Evolutionary conservation across 164 flowering plant species (phyloP), one percentile per base, ranked within the genome.

Genomic region (Houttuynia cordata): DNA sequence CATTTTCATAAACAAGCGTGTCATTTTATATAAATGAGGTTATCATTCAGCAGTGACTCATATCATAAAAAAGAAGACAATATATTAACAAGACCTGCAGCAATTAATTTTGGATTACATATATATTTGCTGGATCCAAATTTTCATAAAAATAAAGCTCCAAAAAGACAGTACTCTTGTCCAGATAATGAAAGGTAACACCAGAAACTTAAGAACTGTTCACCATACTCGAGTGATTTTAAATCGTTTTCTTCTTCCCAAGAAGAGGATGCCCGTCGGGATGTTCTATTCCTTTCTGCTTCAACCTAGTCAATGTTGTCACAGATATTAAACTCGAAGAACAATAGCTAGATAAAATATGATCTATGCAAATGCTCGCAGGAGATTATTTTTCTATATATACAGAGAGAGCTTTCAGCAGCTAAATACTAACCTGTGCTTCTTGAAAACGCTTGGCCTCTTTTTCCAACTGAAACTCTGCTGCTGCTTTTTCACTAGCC

Each of bases 401-500:
- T 0, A 12, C 13, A 45, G 14, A 45, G 49, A 45, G 49, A 45
- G 17, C 3, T 45, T 45, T 53, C 24, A 68, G 61, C 37, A 54
- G 30, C 14, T 55, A 50, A 53, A 40, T 51, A 17, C 53, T 68
- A 71, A 87, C 97, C 91, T 86, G 92, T 67, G 82, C 84, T 72
- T 91, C 99, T 69, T 84, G 85, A 62, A 80, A 66, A 65, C 91
- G 97, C 73, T 78, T 91, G 15, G 80, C 53, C 77, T 88, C 96
- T 75, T 94, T 94, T 75, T 91, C 99, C 78, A 91, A 72, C 65
- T 94, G 99, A 75, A 94, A 94, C 67, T 85, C 94, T 59, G 96
- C 91, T 42, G 97, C 97, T 73, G 97, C 90, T 65, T 94, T 94
- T 76, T 91, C 99, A 77, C 91, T 88, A 30, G 96, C 80, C 96